A percentile compares a stretch with the other conserved stretches of the same genome.
phyloP scores from a whole-genome alignment of 768 basidiomycete genomes.

The Tylopilus sp. region DNA sequence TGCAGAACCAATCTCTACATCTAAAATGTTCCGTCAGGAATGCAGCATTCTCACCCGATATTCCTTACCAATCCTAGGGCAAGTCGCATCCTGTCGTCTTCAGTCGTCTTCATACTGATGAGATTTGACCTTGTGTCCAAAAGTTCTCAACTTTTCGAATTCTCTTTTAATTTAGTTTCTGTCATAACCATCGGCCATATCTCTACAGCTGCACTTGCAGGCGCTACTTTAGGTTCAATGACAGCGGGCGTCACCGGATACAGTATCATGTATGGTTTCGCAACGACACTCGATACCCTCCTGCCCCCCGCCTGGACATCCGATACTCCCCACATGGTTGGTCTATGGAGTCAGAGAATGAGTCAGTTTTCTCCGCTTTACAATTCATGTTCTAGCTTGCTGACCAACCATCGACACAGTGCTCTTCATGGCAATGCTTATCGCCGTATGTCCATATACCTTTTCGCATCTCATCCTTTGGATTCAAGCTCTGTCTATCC shows the following conservation, averaged over 20 bases:
- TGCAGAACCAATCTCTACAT: constrained; percentile 18
- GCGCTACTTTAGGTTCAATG: constrained; percentile 72
- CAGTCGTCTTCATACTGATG: background rate
- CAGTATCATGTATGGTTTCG: constrained; percentile 78
- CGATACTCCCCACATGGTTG: constrained; percentile 75
- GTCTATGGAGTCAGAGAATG: constrained; percentile 90
- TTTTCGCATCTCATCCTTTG: constrained; percentile 43
- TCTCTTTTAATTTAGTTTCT: constrained; percentile 78
- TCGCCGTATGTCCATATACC: constrained; percentile 50
- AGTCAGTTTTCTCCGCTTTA: constrained; percentile 39
- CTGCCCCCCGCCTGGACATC: constrained; percentile 96
- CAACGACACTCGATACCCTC: constrained; percentile 87
- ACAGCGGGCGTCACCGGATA: constrained; percentile 56
- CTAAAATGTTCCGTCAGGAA: constrained; percentile 55
- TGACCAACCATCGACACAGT: constrained; percentile 37
- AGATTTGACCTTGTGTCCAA: background rate
- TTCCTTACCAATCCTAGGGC: constrained; percentile 44
- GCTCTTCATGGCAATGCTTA: constrained; percentile 53
- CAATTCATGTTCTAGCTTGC: background rate
- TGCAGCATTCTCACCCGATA: constrained; percentile 55
- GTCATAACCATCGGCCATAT: constrained; percentile 90
- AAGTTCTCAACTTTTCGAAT: constrained; percentile 83
- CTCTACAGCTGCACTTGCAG: constrained; percentile 86
- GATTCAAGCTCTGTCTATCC: background rate
- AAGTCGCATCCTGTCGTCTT: too few species aligned